These are phyloP conservation scores for Xylariales sp. DNA, from an alignment of 2,329 filamentous ascomycete species.

Conservation along the genomic window DNA sequence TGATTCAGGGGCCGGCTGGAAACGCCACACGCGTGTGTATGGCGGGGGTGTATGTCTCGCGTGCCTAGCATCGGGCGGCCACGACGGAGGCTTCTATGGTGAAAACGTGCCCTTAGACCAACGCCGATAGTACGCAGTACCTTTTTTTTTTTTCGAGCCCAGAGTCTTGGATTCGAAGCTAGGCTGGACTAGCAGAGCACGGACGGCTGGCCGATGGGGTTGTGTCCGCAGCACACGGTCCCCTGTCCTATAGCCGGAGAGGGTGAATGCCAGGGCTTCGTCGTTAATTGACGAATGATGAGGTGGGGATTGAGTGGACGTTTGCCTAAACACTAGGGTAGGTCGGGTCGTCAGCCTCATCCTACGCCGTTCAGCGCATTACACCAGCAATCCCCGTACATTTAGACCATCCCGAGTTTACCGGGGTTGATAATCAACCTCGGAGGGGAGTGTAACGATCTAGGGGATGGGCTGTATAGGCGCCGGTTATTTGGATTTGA, in stretches of 20 bases:
- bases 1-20: slow-evolving; percentile 63
- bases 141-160: slow-evolving; percentile 12
- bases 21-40: slow-evolving; percentile 69
- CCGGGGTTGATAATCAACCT: slow-evolving; percentile 12
- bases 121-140: slow-evolving; percentile 53
- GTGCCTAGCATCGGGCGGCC: slow-evolving; percentile 61
- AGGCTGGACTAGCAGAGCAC: slow-evolving; percentile 21
- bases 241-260: slow-evolving; percentile 26
- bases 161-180: slow-evolving; percentile 13
- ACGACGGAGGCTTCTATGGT: slow-evolving; percentile 64
- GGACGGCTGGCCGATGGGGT: slow-evolving; percentile 6
- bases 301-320: slow-evolving; percentile 15
- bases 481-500: slow-evolving; percentile 34
- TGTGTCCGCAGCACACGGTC: slow-evolving; percentile 14
- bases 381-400: slow-evolving; percentile 18
- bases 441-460: slow-evolving; percentile 18
- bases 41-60: slow-evolving; percentile 68
- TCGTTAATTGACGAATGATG: slow-evolving; percentile 35
- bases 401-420: slow-evolving; percentile 12
- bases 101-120: slow-evolving; percentile 65
- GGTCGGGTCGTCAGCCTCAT: slow-evolving; percentile 27
- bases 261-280: slow-evolving; percentile 12
- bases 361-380: slow-evolving; percentile 19
- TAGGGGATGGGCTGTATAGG: slow-evolving; percentile 17
- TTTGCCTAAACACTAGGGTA: slow-evolving; percentile 14